phyloP scores from a whole-genome alignment of 768 basidiomycete species.

The Cystofilobasidium bisporidii region DNA sequence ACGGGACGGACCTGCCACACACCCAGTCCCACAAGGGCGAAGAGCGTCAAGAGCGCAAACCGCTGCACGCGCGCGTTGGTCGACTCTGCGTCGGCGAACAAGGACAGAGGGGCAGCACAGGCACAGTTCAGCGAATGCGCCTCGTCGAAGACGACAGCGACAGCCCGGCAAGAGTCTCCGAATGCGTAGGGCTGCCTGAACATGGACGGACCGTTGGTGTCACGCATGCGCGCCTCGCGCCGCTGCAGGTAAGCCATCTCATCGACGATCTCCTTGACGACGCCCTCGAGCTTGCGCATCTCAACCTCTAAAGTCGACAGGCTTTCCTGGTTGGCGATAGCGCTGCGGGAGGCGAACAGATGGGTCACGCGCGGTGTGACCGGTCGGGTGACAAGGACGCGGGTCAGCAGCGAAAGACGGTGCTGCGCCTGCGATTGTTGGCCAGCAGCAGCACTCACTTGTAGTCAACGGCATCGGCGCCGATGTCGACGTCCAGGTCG shows the following conservation, averaged over 20 bases:
- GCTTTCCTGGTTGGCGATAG: conserved; percentile 97
- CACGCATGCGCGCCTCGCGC: conserved; percentile 77
- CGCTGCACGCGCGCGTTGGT: conserved; percentile 84
- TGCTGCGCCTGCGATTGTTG: too few species aligned
- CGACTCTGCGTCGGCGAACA: conserved; percentile 52
- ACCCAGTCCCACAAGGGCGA: conserved; percentile 67
- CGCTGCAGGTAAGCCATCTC: conserved; percentile 83
- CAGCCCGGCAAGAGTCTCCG: too few species aligned
- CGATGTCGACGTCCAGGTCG: conserved; percentile 94
- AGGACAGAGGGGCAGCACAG: not conserved
- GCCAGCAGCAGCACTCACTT: conserved; percentile 66
- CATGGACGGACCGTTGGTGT: conserved; percentile 61
- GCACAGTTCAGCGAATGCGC: too few species aligned
- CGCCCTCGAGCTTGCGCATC: conserved; percentile 92
- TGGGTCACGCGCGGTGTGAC: too few species aligned
- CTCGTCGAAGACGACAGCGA: too few species aligned
- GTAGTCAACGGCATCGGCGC: conserved; percentile 97
- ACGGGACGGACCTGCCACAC: conserved; percentile 59
- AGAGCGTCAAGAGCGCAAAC: conserved; percentile 81
- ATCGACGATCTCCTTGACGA: conserved; percentile 88
- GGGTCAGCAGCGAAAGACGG: too few species aligned
- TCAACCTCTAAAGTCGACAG: conserved; percentile 91
- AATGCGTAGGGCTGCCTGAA: too few species aligned
- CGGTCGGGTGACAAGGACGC: too few species aligned
- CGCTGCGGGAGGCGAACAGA: conserved; percentile 49